Evolutionary conservation across 2,329 filamentous ascomycete species (phyloP).

Genomic region (Xylariaceae sp.): DNA sequence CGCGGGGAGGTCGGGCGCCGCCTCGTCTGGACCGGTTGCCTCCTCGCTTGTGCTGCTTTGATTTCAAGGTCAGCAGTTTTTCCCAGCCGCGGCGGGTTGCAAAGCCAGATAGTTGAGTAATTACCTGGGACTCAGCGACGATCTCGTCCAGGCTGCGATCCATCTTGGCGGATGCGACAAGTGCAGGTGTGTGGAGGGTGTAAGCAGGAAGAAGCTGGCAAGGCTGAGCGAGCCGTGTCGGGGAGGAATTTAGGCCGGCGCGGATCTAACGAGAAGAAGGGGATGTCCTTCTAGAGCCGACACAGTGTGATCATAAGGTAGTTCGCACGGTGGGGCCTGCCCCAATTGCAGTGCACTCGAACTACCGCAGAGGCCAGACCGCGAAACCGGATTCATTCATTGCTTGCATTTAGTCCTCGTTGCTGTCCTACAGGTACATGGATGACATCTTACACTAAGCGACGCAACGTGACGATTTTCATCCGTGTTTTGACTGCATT

Average conservation of each 20-base stretch:
- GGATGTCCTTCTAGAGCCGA: too few species aligned
- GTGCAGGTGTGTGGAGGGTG: neutral
- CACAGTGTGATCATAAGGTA: neutral
- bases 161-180: constrained; percentile 2
- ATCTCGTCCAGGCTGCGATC: constrained; percentile 29
- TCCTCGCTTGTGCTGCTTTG: constrained; percentile 18
- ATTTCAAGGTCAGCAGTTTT: constrained; percentile 1
- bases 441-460: too few species aligned
- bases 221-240: neutral
- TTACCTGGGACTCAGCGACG: constrained; percentile 27
- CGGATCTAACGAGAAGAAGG: too few species aligned
- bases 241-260: too few species aligned
- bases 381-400: too few species aligned
- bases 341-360: neutral
- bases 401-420: too few species aligned
- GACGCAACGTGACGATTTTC: too few species aligned
- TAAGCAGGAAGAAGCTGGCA: neutral
- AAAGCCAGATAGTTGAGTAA: too few species aligned
- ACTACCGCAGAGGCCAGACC: too few species aligned
- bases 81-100: neutral
- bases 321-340: neutral
- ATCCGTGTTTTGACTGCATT: neutral
- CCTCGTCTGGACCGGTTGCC: constrained; percentile 19
- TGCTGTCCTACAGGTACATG: too few species aligned
- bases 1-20: constrained; percentile 17